A percentile compares a stretch with the other conserved stretches of the same genome.
Evolutionary conservation across 495 filamentous ascomycete genomes (phyloP).

Genomic region (Daldinia bambusicola): DNA sequence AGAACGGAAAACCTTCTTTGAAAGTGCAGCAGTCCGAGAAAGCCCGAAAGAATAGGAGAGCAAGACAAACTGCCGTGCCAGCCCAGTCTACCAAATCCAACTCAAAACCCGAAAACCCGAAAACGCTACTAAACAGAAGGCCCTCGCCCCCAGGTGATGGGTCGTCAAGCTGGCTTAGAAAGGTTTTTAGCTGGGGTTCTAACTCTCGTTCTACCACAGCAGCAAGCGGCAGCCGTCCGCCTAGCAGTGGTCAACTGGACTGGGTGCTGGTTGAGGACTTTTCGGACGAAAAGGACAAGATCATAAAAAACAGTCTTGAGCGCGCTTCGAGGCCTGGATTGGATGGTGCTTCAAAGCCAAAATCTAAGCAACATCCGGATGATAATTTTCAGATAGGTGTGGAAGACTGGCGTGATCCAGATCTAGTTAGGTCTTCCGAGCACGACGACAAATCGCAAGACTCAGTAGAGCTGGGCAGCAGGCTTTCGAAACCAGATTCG

Average conservation of each 20-base stretch:
- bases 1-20: conserved; percentile 58
- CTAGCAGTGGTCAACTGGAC: conserved; percentile 84
- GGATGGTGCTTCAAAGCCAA: conserved; percentile 35
- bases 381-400: conserved; percentile 92
- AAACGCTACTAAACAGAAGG: conserved; percentile 26
- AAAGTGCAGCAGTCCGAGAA: conserved; percentile 62
- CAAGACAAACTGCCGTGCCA: conserved; percentile 45
- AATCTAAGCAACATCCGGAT: conserved; percentile 46
- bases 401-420: conserved; percentile 91
- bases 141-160: conserved; percentile 27
- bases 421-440: conserved; percentile 63
- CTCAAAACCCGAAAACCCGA: conserved; percentile 34
- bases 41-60: conserved; percentile 52
- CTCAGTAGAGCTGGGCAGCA: conserved; percentile 20
- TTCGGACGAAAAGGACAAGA: conserved; percentile 63
- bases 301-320: conserved; percentile 51
- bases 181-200: conserved; percentile 64
- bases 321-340: conserved; percentile 48
- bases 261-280: conserved; percentile 78
- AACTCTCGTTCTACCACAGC: conserved; percentile 45
- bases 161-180: conserved; percentile 62
- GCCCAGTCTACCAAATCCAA: conserved; percentile 33
- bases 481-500: conserved; percentile 32
- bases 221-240: conserved; percentile 64
- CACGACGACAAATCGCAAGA: conserved; percentile 34